A percentile compares a stretch with the other conserved stretches of the same genome.
Conservation (phyloP, 805 yeast genomes). For the Isabelozyma pseudorhagii region DNA sequence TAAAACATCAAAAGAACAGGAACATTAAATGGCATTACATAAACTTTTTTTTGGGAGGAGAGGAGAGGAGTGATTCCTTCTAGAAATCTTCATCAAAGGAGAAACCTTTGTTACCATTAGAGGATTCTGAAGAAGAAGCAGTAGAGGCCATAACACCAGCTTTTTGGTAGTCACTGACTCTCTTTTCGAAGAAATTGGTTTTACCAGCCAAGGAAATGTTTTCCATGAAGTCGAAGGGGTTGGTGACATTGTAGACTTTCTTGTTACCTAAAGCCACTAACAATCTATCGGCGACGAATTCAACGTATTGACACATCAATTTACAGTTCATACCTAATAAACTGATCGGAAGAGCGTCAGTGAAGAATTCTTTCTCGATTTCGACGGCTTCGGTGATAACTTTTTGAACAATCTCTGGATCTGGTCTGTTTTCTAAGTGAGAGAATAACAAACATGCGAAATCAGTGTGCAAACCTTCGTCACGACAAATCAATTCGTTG, state of each 20-base stretch:
- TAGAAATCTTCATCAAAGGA: constrained; percentile 93
- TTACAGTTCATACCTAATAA: constrained; percentile 92
- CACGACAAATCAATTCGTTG: constrained; percentile 95
- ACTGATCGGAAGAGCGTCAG: constrained; percentile 92
- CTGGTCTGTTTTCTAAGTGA: constrained; percentile 88
- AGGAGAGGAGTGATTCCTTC: background rate
- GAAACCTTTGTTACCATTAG: constrained; percentile 40
- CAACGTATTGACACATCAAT: constrained; percentile 97
- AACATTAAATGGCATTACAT: background rate
- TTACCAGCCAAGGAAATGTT: constrained; percentile 97
- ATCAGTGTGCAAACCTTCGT: constrained; percentile 98
- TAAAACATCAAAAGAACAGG: background rate
- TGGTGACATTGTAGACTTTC: constrained; percentile 80
- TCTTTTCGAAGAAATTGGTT: constrained; percentile 98
- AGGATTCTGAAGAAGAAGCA: constrained; percentile 21
- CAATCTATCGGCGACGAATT: constrained; percentile 95
- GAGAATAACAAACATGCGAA: constrained; percentile 94
- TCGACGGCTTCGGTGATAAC: constrained; percentile 93
- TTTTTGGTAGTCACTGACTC: constrained; percentile 98
- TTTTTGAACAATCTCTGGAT: constrained; percentile 69
- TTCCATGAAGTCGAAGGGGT: constrained; percentile 99
- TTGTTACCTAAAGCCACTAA: constrained; percentile 87
- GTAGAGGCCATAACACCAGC: constrained; percentile 96
- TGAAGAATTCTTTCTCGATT: constrained; percentile 91
- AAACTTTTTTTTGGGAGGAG: background rate